Conservation (phyloP, 176 grass and related monocot species). For the Eragrostis nindensis region DNA sequence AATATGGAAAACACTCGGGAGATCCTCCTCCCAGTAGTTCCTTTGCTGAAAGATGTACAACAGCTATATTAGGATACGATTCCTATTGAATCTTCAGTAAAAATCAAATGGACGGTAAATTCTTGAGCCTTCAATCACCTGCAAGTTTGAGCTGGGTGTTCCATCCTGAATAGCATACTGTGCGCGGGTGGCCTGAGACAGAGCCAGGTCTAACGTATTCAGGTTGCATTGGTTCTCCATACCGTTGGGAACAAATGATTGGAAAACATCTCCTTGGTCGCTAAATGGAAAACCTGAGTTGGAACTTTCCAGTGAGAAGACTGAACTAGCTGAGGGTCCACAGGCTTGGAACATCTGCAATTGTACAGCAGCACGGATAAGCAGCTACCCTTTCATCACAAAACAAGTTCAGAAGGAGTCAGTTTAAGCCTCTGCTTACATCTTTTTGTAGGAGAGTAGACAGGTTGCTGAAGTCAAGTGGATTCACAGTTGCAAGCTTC, state of each 20-base stretch:
- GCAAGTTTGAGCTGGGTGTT: conserved; percentile 54
- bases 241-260: conserved; percentile 29
- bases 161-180: conserved; percentile 55
- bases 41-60: conserved; percentile 58
- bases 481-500: conserved; percentile 98
- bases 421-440: conserved; percentile 47
- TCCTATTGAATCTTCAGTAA: not conserved
- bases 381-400: not conserved
- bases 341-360: conserved; percentile 74
- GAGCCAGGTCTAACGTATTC: conserved; percentile 51
- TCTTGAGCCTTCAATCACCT: conserved; percentile 56
- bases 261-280: conserved; percentile 53
- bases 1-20: conserved; percentile 67
- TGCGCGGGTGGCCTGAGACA: conserved; percentile 43
- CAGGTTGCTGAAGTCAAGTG: conserved; percentile 78
- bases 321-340: conserved; percentile 53
- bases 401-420: not conserved
- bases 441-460: conserved; percentile 80
- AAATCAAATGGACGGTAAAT: not conserved
- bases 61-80: conserved; percentile 12
- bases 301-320: conserved; percentile 74
- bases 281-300: conserved; percentile 55
- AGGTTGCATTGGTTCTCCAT: conserved; percentile 53
- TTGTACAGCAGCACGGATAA: not conserved
- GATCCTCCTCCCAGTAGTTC: conserved; percentile 87